Evolutionary conservation across 1,284 basidiomycete genomes (phyloP), one percentile per base, ranked within the genome.

Genomic region (Malassezia obtusa): DNA sequence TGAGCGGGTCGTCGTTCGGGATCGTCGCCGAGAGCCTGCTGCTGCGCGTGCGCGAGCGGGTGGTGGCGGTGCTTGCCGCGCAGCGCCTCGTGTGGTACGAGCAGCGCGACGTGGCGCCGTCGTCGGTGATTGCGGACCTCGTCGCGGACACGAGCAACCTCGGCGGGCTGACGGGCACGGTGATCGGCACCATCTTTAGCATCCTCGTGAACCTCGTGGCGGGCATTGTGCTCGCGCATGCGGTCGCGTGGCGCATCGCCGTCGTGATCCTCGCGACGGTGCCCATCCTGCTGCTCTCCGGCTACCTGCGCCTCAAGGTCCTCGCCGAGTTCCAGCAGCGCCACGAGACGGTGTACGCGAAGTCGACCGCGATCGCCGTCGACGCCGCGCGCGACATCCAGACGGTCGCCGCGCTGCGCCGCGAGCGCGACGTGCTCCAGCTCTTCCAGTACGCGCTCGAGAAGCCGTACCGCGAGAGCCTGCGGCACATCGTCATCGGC

Each of bases 151-250:
- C 62, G 33, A 62, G 59, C 48, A 61, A 62, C 37, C 55, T 67
- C 30, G 64, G 61, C 28, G 64, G 64, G 1, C 60, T 68, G 10
- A 67, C 64, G 14, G 57, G 60, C 19, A 62, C 59, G 0, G 63
- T 68, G 28, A 65, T 67, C 22, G 64, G 67, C 1, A 65, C 65
- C n/a, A 63, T 68, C 14, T 63, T 64, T 19, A 62, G 65, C 52
- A 64, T 67, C 44, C 26, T 62, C n/a, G 58, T 67, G 58, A 68
- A 68, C 52, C 44, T 68, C 32, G 31, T 63, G 5, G 64, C 60
- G 0, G 66, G 66, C 11, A 62, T 66, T 30, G 58, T 54, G 0
- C 57, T 68, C 4, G 61, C 60, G 0, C 56, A 61, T 26, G 60
- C 61, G 24, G 59, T 66, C 21, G 63, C 66, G 0, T 66, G 64